These are phyloP conservation scores for Neurospora terricola DNA, from an alignment of 495 filamentous ascomycete species.

Conservation along the genomic window DNA sequence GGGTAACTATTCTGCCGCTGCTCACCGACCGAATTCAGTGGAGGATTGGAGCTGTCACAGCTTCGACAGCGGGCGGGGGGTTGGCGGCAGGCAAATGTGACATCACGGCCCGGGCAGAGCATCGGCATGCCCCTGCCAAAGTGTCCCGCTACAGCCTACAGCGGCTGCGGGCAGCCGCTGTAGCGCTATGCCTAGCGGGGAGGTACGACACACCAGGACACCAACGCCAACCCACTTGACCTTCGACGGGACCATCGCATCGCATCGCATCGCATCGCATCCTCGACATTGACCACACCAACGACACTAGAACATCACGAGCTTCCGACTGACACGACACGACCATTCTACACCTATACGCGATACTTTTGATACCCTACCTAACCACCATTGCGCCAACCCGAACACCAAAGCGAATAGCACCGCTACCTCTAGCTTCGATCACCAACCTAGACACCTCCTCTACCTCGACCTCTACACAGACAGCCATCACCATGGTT, in stretches of 20 bases:
- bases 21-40: conserved; percentile 2
- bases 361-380: background rate
- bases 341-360: too few relatives aligned
- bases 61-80: background rate
- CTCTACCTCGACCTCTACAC: background rate
- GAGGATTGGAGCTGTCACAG: background rate
- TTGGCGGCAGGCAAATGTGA: background rate
- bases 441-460: background rate
- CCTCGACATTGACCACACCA: background rate
- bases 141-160: conserved; percentile 4
- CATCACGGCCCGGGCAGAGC: background rate
- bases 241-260: background rate
- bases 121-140: background rate
- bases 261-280: background rate
- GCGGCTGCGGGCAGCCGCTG: background rate
- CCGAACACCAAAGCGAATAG: background rate
- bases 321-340: background rate
- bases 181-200: background rate
- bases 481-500: conserved; percentile 4
- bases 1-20: conserved; percentile 3
- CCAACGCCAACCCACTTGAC: background rate
- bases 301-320: background rate
- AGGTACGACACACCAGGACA: background rate
- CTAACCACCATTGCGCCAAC: background rate
- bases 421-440: background rate